A percentile compares a stretch with the other conserved stretches of the same genome.
These are phyloP conservation scores for Ophiosphaerella korrae DNA, from an alignment of 2,329 filamentous ascomycete species.

Conservation along the genomic window DNA sequence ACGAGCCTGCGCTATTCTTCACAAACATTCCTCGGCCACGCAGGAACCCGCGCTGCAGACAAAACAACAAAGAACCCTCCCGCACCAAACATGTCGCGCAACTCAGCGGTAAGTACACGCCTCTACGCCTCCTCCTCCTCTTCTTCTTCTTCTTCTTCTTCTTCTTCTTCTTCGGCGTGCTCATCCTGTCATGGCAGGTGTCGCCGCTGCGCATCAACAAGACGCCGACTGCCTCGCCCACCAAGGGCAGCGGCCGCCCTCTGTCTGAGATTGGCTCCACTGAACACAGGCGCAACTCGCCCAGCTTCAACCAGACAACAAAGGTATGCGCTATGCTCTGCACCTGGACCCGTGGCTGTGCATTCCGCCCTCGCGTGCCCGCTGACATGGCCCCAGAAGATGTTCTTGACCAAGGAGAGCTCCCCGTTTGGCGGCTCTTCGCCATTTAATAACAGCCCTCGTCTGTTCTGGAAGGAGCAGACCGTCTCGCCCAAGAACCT, in stretches of 20 bases:
- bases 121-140: too few relatives aligned
- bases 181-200: conserved; percentile 57
- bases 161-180: too few relatives aligned
- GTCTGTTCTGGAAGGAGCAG: conserved; percentile 85
- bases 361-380: conserved; percentile 14
- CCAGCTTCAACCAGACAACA: conserved; percentile 78
- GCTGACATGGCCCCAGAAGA: conserved; percentile 61
- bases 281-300: conserved; percentile 87
- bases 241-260: conserved; percentile 66
- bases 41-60: conserved; percentile 28
- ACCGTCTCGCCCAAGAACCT: conserved; percentile 66
- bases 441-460: conserved; percentile 74
- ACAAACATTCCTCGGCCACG: conserved; percentile 33
- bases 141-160: too few relatives aligned
- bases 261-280: conserved; percentile 88
- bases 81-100: conserved; percentile 43
- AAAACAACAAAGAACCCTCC: conserved; percentile 11
- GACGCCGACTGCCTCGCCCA: conserved; percentile 64
- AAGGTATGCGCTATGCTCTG: conserved; percentile 68
- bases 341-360: neutral
- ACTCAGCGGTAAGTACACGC: conserved; percentile 46
- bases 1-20: conserved; percentile 37
- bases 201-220: conserved; percentile 82
- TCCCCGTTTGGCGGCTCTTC: conserved; percentile 82
- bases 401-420: conserved; percentile 71